Percentiles rank a stretch among this genome's conserved stretches.
Evolutionary conservation across 352 stramenopile species (phyloP).

Genomic region (Thraustochytrium sp.): DNA sequence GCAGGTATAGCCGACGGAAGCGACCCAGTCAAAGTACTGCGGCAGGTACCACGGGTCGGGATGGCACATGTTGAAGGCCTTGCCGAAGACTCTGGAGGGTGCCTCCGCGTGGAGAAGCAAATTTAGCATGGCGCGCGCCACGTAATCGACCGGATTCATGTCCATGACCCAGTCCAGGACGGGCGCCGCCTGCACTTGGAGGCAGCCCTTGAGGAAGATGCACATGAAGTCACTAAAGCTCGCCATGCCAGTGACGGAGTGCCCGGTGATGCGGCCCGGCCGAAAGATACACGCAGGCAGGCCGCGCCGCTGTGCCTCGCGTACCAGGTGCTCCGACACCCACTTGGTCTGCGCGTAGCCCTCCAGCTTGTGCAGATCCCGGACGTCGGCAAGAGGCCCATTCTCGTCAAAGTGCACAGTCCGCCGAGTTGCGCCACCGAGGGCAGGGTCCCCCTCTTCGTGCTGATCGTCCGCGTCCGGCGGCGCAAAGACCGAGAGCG

Average conservation of each 20-base stretch:
- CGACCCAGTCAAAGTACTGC: conserved; percentile 27
- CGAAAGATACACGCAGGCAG: conserved; percentile 69
- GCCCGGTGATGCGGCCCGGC: conserved; percentile 70
- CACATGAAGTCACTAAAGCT: conserved; percentile 72
- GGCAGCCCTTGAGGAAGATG: conserved; percentile 65
- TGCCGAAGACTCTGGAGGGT: not conserved
- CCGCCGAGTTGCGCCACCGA: not conserved
- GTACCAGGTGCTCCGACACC: conserved; percentile 70
- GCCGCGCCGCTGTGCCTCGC: conserved; percentile 60
- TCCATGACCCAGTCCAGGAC: conserved; percentile 66
- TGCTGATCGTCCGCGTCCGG: not conserved
- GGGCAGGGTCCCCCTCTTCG: not conserved
- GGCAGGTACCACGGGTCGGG: conserved; percentile 6
- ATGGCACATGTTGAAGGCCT: conserved; percentile 40
- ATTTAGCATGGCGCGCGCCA: conserved; percentile 64
- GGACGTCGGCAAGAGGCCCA: not conserved
- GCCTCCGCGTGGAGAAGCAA: not conserved
- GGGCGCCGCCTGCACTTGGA: conserved; percentile 57
- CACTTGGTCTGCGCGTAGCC: conserved; percentile 74
- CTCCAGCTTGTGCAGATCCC: conserved; percentile 57
- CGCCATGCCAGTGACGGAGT: conserved; percentile 57
- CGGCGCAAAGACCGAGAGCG: conserved; percentile 68
- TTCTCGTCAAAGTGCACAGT: conserved; percentile 2
- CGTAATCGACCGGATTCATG: conserved; percentile 71
- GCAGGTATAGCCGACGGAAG: not conserved